phyloP scores from a whole-genome alignment of 179 eudicot species.

The Camellia oleifera region DNA sequence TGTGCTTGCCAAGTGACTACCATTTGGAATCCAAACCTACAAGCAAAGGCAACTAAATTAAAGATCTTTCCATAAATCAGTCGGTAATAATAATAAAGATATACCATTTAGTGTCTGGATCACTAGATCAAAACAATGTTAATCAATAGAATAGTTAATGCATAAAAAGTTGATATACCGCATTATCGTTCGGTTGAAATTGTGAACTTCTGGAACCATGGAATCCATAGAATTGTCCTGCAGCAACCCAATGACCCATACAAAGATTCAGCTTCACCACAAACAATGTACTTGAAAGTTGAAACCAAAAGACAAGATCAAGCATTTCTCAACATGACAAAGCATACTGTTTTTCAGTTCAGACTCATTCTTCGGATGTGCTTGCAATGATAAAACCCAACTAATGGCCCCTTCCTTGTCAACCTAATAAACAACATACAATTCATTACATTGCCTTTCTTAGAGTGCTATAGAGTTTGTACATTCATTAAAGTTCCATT shows the following conservation, averaged over 20 bases:
- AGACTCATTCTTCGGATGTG: slow-evolving; percentile 43
- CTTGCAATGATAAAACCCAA: slow-evolving; percentile 88
- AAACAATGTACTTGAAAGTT: background rate
- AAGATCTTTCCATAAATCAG: background rate
- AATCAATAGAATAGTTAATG: background rate
- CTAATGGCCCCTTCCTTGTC: slow-evolving; percentile 53
- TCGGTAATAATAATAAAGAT: background rate
- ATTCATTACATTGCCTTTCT: background rate
- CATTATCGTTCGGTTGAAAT: slow-evolving; percentile 41
- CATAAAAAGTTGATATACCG: slow-evolving; percentile 36
- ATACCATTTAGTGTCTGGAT: background rate
- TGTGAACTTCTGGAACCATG: slow-evolving; percentile 87
- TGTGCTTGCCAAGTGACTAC: slow-evolving; percentile 96
- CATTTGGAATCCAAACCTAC: slow-evolving; percentile 53
- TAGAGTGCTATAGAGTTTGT: background rate
- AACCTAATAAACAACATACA: slow-evolving; percentile 43
- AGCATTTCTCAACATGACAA: background rate
- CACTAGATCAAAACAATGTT: slow-evolving; percentile 7
- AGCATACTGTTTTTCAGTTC: slow-evolving; percentile 44
- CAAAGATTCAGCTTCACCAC: background rate
- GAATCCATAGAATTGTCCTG: slow-evolving; percentile 89
- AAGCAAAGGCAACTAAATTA: background rate
- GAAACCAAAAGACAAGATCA: background rate
- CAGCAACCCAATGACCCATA: slow-evolving; percentile 19
- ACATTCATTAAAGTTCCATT: background rate